Evolutionary conservation across 2,329 filamentous ascomycete genomes (phyloP).

Genomic region (Xylaria arbuscula): DNA sequence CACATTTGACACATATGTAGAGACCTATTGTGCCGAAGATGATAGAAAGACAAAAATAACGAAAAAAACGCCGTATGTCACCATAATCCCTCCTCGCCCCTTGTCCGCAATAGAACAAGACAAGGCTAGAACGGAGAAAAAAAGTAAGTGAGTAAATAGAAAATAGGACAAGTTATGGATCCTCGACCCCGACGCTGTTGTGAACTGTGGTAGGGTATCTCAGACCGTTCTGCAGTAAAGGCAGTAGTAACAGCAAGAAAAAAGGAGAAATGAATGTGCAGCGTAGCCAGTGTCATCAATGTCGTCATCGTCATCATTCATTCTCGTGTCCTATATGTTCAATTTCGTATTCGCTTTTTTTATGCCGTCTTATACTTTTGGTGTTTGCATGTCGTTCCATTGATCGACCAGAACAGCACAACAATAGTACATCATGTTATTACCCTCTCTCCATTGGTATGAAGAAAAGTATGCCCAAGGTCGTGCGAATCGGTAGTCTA

Average conservation of each 20-base stretch:
- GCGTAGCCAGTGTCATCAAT: neutral
- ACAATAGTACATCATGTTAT: neutral
- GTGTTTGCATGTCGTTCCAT: neutral
- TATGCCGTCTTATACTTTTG: neutral
- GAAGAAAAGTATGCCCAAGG: neutral
- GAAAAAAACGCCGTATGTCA: conserved; percentile 8
- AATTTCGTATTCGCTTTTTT: neutral
- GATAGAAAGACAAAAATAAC: neutral
- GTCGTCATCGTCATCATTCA: conserved; percentile 4
- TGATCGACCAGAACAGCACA: neutral
- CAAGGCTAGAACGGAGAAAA: conserved; percentile 8
- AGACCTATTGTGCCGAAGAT: neutral
- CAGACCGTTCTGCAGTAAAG: conserved; percentile 11
- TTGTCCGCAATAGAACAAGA: neutral
- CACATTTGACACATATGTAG: neutral
- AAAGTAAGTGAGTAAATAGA: neutral
- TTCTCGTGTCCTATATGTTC: conserved; percentile 3
- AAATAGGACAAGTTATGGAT: conserved; percentile 2
- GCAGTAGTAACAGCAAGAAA: no score
- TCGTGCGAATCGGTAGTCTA: neutral
- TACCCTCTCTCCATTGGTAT: neutral
- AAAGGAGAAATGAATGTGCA: conserved; percentile 16
- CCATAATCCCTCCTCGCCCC: neutral
- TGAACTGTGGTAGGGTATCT: conserved; percentile 27
- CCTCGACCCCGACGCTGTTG: conserved; percentile 21